Conservation (phyloP, 2,329 filamentous ascomycete genomes). For the Aspergillus alliaceus region DNA sequence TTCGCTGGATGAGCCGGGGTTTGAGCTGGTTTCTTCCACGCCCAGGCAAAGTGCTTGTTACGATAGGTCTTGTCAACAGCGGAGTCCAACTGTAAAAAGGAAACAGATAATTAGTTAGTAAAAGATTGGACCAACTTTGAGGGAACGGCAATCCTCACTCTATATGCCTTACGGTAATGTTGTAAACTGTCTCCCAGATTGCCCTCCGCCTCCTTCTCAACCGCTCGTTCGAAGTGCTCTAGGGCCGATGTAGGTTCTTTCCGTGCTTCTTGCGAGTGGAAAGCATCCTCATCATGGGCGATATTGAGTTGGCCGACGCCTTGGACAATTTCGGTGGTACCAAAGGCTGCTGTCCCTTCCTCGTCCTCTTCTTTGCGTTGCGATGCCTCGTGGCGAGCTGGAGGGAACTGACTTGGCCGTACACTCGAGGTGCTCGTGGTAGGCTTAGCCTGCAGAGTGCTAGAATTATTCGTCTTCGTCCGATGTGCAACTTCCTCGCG, state of each 20-base stretch:
- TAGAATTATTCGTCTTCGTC: slow-evolving; percentile 28
- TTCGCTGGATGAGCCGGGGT: slow-evolving; percentile 49
- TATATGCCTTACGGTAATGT: slow-evolving; percentile 87
- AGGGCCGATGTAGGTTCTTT: slow-evolving; percentile 71
- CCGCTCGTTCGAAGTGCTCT: slow-evolving; percentile 89
- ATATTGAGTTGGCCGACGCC: slow-evolving; percentile 38
- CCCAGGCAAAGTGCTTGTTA: slow-evolving; percentile 82
- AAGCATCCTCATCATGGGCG: slow-evolving; percentile 40
- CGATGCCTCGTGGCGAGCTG: slow-evolving; percentile 39
- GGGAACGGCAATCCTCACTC: slow-evolving; percentile 51
- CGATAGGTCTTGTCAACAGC: slow-evolving; percentile 83
- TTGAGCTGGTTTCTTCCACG: slow-evolving; percentile 50
- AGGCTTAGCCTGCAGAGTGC: slow-evolving; percentile 14
- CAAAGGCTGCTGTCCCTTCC: slow-evolving; percentile 24
- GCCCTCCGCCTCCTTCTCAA: slow-evolving; percentile 82
- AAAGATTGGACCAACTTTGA: neutral
- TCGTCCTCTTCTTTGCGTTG: slow-evolving; percentile 40
- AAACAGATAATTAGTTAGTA: slow-evolving; percentile 19
- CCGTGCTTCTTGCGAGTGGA: slow-evolving; percentile 27
- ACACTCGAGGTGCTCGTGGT: slow-evolving; percentile 16
- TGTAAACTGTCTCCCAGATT: slow-evolving; percentile 84
- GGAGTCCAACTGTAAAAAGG: slow-evolving; percentile 68
- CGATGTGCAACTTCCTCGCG: slow-evolving; percentile 70
- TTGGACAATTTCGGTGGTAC: slow-evolving; percentile 35
- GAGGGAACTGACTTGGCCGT: slow-evolving; percentile 33